phyloP scores from a whole-genome alignment of 371 early-diverging fungal species.

The Phascolomyces articulosus region DNA sequence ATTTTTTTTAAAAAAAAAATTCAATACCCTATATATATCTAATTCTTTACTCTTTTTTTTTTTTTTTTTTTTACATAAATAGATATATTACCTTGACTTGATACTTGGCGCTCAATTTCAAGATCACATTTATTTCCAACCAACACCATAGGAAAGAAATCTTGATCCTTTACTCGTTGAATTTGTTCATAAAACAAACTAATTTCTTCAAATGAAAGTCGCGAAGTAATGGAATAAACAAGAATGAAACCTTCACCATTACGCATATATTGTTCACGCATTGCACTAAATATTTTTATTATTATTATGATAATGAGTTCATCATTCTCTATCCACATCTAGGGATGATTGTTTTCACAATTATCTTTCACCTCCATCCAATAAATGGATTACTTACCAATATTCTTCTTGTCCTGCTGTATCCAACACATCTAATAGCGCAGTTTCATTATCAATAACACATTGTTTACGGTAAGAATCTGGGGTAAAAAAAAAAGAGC shows the following conservation, averaged over 20 bases:
- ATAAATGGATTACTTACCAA: slow-evolving; percentile 37
- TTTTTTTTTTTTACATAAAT: no score
- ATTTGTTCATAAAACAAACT: slow-evolving; percentile 65
- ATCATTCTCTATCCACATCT: no score
- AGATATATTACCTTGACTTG: slow-evolving; percentile 27
- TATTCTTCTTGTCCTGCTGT: slow-evolving; percentile 91
- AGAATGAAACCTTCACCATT: slow-evolving; percentile 58
- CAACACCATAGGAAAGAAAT: slow-evolving; percentile 79
- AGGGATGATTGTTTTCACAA: no score
- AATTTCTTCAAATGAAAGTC: slow-evolving; percentile 72
- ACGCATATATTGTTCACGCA: slow-evolving; percentile 84
- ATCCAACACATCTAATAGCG: slow-evolving; percentile 78
- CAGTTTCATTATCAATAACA: slow-evolving; percentile 68
- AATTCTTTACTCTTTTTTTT: no score
- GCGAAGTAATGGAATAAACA: slow-evolving; percentile 66
- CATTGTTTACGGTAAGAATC: slow-evolving; percentile 85
- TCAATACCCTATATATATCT: no score
- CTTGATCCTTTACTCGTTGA: slow-evolving; percentile 74
- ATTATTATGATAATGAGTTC: no score
- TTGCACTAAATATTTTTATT: slow-evolving; percentile 54
- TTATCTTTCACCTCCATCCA: no score
- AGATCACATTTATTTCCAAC: slow-evolving; percentile 93
- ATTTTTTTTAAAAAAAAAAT: no score
- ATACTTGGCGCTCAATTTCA: slow-evolving; percentile 79
- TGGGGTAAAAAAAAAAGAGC: slow-evolving; percentile 3